Conservation (phyloP, 305 asterid species). For the Rubia peregrina region DNA sequence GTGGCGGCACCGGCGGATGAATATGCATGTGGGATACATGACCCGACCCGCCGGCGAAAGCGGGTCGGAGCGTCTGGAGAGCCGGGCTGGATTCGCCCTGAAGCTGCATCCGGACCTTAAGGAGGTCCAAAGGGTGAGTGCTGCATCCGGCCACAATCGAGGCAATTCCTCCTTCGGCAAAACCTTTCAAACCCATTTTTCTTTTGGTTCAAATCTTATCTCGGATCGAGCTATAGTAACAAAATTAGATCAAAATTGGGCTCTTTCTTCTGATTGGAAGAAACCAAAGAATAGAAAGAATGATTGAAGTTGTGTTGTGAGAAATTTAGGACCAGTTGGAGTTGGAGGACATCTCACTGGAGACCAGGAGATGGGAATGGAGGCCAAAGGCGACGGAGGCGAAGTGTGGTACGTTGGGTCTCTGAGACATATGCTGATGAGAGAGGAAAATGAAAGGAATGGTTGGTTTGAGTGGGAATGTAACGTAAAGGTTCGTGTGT, state of each 20-base stretch:
- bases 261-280: neutral
- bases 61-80: constrained; percentile 48
- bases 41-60: constrained; percentile 33
- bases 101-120: constrained; percentile 88
- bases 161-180: constrained; percentile 89
- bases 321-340: constrained; percentile 41
- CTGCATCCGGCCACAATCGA: constrained; percentile 85
- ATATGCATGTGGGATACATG: constrained; percentile 23
- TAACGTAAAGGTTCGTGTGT: neutral
- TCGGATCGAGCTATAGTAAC: neutral
- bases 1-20: constrained; percentile 32
- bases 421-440: constrained; percentile 67
- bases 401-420: constrained; percentile 70
- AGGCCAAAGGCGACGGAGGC: constrained; percentile 65
- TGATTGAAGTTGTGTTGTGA: neutral
- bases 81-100: constrained; percentile 60
- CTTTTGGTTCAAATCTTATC: neutral
- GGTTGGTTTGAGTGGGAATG: constrained; percentile 1
- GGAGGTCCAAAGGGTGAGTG: constrained; percentile 77
- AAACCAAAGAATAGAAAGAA: neutral
- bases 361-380: constrained; percentile 89
- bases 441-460: neutral
- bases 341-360: constrained; percentile 77
- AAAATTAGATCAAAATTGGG: neutral
- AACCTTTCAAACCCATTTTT: constrained; percentile 72